These are phyloP conservation scores for Gilbertella persicaria DNA, from an alignment of 371 early-diverging fungal species.

Conservation along the genomic window DNA sequence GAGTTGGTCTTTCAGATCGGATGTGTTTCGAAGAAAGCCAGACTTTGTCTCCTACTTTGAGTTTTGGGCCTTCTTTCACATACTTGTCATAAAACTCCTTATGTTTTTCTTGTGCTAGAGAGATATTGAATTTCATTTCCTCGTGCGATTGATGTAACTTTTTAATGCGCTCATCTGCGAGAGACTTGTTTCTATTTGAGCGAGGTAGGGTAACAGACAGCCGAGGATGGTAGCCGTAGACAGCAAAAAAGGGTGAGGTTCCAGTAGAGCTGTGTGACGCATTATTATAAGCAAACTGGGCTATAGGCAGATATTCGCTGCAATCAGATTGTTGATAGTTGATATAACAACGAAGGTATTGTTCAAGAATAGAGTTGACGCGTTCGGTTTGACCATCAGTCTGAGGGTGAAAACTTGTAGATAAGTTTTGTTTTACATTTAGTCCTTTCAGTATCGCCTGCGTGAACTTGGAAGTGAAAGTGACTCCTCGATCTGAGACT, in stretches of 20 bases:
- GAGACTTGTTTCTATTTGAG: not conserved
- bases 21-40: slow-evolving; percentile 27
- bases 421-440: slow-evolving; percentile 30
- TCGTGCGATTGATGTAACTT: not conserved
- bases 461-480: slow-evolving; percentile 47
- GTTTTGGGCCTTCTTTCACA: not conserved
- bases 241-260: slow-evolving; percentile 27
- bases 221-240: slow-evolving; percentile 35
- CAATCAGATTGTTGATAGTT: slow-evolving; percentile 51
- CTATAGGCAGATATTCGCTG: slow-evolving; percentile 38
- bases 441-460: slow-evolving; percentile 19
- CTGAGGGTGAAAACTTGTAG: slow-evolving; percentile 51
- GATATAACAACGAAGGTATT: slow-evolving; percentile 46
- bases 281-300: slow-evolving; percentile 59
- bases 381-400: slow-evolving; percentile 60
- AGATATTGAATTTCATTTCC: slow-evolving; percentile 7
- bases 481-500: slow-evolving; percentile 44
- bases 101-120: slow-evolving; percentile 10
- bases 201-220: slow-evolving; percentile 3
- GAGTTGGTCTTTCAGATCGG: slow-evolving; percentile 19
- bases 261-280: slow-evolving; percentile 27
- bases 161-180: not conserved
- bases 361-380: slow-evolving; percentile 49
- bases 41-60: slow-evolving; percentile 29
- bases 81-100: slow-evolving; percentile 16